Base-by-base conservation (phyloP, 2,329 filamentous ascomycete genomes). In the Sclerotinia trifoliorum region DNA sequence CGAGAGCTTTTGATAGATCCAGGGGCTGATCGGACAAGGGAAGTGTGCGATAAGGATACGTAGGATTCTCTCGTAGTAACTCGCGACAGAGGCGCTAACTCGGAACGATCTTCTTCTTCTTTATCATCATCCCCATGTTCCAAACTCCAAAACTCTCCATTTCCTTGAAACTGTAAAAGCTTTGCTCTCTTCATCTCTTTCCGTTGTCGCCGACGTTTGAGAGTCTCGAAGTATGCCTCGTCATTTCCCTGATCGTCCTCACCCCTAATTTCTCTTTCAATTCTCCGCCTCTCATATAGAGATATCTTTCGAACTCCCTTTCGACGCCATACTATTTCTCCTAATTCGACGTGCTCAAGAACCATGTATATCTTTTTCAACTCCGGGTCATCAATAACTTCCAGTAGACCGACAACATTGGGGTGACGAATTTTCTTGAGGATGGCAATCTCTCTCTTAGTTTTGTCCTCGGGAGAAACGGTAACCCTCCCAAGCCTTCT, bases 331-430 rank as follows among this genome's bases (percentile, higher is more conserved):
- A 93, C 86, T 68, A 99, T 92, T 80, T 99, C 95, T 64, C 95
- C 94, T 52, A 94, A 86, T 78, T 97, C 93, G 68, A 97, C 94
- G 79, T 94, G 94, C 79, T 99, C 95, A 55, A 99, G 85, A 26
- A 98, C 92, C 81, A 99, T 94, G 81, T 99, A 99, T 71, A 99
- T 97, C 81, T 99, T 99, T 81, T 96, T 95, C 69, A 93, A 88
- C 75, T 93, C 92, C 1, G 94, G 94, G 78, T 99, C 95, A 78
- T 99, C 95, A 75, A 99, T 98, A 75, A 99, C 94, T 80, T 99
- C 95, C 71, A 98, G 86, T 51, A 99, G 83, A 74, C 92, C 94
- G 71, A 99, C 95, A 52, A 99, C 92, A 76, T 99, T 97, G n/a
- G 92, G 90, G 79, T 99, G 95, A 42, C 94, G 90, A 66, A 96